Conservation (phyloP, 257 asterid species). For the Agastache rugosa region DNA sequence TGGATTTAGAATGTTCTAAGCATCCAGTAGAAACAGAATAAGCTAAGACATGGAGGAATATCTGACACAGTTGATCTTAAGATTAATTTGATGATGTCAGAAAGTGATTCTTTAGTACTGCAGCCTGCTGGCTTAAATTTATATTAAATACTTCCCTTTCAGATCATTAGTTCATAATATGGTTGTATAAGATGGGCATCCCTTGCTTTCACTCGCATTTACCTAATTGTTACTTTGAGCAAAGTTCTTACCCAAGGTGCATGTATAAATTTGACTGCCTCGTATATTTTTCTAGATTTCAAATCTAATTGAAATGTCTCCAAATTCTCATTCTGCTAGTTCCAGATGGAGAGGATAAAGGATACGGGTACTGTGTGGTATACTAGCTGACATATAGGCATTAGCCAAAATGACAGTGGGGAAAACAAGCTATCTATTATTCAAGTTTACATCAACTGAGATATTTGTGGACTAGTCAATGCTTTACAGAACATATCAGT, state of each 20-base stretch:
- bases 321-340: background rate
- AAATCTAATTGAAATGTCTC: background rate
- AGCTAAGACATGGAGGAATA: slow-evolving; percentile 5
- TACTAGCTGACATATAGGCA: background rate
- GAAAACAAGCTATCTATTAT: background rate
- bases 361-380: slow-evolving; percentile 1
- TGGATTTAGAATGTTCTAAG: slow-evolving; percentile 15
- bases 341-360: background rate
- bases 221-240: slow-evolving; percentile 23
- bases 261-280: slow-evolving; percentile 2
- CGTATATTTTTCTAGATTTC: background rate
- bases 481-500: slow-evolving; percentile 7
- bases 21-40: slow-evolving; percentile 8
- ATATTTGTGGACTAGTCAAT: slow-evolving; percentile 5
- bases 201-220: background rate
- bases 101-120: slow-evolving; percentile 11
- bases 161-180: background rate
- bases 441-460: background rate
- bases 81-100: slow-evolving; percentile 19
- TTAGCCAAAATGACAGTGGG: background rate
- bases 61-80: background rate
- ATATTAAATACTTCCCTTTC: background rate
- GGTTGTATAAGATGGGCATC: slow-evolving; percentile 14
- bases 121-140: background rate
- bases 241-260: background rate